These are phyloP conservation scores for Viola pubescens DNA, from an alignment of 441 rosid species.

Conservation along the genomic window DNA sequence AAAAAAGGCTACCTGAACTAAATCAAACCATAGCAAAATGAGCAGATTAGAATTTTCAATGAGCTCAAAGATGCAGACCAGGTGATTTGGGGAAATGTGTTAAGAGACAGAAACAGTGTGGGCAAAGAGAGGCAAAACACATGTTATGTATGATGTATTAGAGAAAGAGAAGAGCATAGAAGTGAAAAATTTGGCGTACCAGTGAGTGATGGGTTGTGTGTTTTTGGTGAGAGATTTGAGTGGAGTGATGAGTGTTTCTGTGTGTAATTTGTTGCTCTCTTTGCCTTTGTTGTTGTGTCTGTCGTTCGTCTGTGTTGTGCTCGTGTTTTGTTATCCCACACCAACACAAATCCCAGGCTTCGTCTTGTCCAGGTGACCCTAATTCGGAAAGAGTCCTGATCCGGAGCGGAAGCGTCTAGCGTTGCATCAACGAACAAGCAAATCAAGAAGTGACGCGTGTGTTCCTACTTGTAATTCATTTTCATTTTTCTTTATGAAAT, in stretches of 20 bases:
- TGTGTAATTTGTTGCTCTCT: not conserved
- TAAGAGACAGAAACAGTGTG: not conserved
- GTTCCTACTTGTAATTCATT: no score
- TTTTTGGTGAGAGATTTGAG: conserved; percentile 4
- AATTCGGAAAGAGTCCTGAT: no score
- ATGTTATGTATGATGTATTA: no score
- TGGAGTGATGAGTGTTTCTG: not conserved
- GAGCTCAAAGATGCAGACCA: conserved; percentile 11
- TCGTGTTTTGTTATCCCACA: conserved; percentile 4
- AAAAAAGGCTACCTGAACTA: no score
- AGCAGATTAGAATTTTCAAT: not conserved
- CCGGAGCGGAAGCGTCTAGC: no score
- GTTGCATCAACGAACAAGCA: no score
- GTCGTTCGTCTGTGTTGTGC: not conserved
- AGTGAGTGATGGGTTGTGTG: conserved; percentile 5
- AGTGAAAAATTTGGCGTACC: not conserved
- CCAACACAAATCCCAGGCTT: not conserved
- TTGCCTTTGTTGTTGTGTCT: conserved; percentile 6
- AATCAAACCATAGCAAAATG: no score
- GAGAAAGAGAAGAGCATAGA: not conserved
- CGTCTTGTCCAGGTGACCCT: no score
- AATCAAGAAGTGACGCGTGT: no score
- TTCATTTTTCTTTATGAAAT: no score
- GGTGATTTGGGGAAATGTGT: not conserved
- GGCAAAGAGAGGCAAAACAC: no score